Base-by-base conservation (phyloP, 129 eudicot genomes). In the Flaveria brownii region DNA sequence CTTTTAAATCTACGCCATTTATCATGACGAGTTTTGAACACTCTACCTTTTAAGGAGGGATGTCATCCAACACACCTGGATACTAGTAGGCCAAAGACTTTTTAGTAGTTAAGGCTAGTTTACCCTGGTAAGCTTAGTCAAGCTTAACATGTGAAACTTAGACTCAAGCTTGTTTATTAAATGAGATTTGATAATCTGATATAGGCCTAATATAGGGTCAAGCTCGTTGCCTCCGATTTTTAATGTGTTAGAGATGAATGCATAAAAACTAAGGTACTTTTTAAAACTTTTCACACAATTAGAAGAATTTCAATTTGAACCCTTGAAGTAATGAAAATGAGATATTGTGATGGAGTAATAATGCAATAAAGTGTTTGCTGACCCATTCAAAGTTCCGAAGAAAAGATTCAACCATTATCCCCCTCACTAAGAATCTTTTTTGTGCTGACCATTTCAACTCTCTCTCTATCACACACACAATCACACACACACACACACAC, bases 341-440 rank as follows among this genome's bases (percentile, higher is more conserved):
- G 39, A 30, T 4, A 25, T 70, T 75, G 72, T 20, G 71, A 69
- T 60, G 2, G 77, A 70, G 68, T 70, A 46, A 50, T 61, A 76
- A 70, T 68, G 80, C 72, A 81, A 69, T 68, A 75, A 75, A 70
- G 56, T 82, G 74, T 4, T 11, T 20, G 84, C 85, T 82, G 91
- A 87, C 91, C 87, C 60, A 77, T 86, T 89, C 95, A 89, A 84
- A 80, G 8, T 22, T 71, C 45, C 18, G n/a, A 43, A 55, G 70
- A 52, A 71, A 81, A 42, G 74, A 75, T 70, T 80, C 66, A 25
- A 56, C 64, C 73, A 17, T 28, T 78, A 18, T 43, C 41, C 45
- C 13, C 22, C 68, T 73, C 75, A 55, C 45, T 56, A 43, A 73
- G 67, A 72, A 72, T 45, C 65, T 56, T 49, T 63, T 64, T 80